Conservation (phyloP, 257 asterid species). For the Fraxinus quadrangulata region DNA sequence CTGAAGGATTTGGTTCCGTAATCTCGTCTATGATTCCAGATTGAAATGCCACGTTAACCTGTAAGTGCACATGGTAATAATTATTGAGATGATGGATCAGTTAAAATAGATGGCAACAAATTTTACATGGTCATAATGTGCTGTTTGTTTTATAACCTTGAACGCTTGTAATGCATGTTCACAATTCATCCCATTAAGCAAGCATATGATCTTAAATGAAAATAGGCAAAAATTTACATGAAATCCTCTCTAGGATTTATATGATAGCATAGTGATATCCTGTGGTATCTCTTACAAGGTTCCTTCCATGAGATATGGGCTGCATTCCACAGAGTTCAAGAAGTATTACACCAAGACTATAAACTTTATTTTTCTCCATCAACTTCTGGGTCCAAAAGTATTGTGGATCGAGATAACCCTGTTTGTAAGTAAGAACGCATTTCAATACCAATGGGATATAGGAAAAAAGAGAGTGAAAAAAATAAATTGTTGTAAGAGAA, state of each 20-base stretch:
- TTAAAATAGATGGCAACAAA: too few relatives aligned
- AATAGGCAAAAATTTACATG: neutral
- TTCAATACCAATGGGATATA: neutral
- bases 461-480: too few relatives aligned
- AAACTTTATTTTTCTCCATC: constrained; percentile 83
- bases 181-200: too few relatives aligned
- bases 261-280: neutral
- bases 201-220: neutral
- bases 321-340: constrained; percentile 81
- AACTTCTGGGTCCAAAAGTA: constrained; percentile 71
- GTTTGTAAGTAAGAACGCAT: constrained; percentile 22
- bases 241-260: neutral
- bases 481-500: neutral
- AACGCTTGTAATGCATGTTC: neutral
- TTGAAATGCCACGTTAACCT: constrained; percentile 67
- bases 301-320: constrained; percentile 80
- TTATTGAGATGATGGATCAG: neutral
- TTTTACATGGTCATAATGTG: too few relatives aligned
- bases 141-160: neutral
- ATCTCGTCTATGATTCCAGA: constrained; percentile 66
- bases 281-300: constrained; percentile 71
- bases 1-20: constrained; percentile 69
- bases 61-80: neutral
- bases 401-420: constrained; percentile 94
- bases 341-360: constrained; percentile 83